Base-by-base conservation (phyloP, 352 stramenopile species). In the Phytophthora colocasiae region DNA sequence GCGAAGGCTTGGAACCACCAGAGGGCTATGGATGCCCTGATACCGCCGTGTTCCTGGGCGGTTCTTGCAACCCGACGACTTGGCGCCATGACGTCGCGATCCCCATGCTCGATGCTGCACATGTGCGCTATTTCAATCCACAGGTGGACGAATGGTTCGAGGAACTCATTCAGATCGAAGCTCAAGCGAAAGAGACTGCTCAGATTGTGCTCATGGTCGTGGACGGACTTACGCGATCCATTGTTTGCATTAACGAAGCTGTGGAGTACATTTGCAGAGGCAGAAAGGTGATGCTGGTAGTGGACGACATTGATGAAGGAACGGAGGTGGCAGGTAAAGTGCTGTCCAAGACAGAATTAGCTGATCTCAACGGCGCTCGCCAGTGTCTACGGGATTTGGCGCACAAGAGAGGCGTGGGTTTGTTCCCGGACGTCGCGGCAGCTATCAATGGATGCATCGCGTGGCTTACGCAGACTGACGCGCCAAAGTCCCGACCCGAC, bases 111-210 rank as follows among this genome's bases (percentile, higher is more conserved):
- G 77, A 92, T 10, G 73, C 64, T 0, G 83, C 83, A 4, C 58
- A 70, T 19, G 82, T 97, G 41, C 77, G 71, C 15, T 97, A 90
- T 68, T 97, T 85, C 64, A 96, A 97, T 57, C 91, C 91, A 12
- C 91, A 97, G 59, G 90, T 97, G 31, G 90, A 96, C 58, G 87
- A 97, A 46, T 97, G 91, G 91, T 85, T 87, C 56, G 82, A 91
- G 19, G 87, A 92, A 53, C 84, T 96, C 48, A 90, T 96, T n/a
- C 49, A 78, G 38, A 73, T 96, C 47, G 91, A 97, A 60, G 79
- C 87, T 6, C 67, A 66, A 26, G 88, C 87, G 19, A 97, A 97
- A 63, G 87, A 94, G 65, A 85, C 73, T 1, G 91, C 89, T 29
- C 85, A 89, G 48, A 83, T 95, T 26, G 70, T 97, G 43, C 64